A percentile compares a stretch with the other conserved stretches of the same genome.
These are phyloP conservation scores for Aspergillus fijiensis DNA, from an alignment of 2,329 filamentous ascomycete species.

Conservation along the genomic window DNA sequence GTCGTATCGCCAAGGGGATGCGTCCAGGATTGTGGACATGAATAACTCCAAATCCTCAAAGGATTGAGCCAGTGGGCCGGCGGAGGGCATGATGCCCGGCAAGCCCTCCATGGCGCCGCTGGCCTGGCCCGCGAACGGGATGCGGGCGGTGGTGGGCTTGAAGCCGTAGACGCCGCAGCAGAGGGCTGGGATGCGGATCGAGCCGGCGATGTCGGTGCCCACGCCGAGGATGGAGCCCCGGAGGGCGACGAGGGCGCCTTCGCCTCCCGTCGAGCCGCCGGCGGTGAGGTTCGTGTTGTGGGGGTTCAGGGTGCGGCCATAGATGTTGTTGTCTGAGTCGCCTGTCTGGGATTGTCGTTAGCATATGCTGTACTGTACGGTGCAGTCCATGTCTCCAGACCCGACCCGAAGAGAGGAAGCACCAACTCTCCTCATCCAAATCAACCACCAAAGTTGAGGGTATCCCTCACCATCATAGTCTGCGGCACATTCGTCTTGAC, in stretches of 20 bases:
- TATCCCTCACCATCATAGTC: conserved; percentile 25
- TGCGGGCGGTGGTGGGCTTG: conserved; percentile 29
- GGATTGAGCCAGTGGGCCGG: conserved; percentile 15
- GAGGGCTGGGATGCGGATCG: conserved; percentile 34
- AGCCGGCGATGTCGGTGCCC: conserved; percentile 36
- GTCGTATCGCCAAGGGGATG: conserved; percentile 50
- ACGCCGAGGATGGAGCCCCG: conserved; percentile 33
- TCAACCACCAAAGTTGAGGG: neutral
- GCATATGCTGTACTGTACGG: no score
- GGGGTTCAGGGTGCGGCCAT: conserved; percentile 25
- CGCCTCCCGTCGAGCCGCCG: conserved; percentile 29
- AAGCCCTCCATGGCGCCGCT: conserved; percentile 8
- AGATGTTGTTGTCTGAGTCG: conserved; percentile 26
- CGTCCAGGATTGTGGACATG: conserved; percentile 43
- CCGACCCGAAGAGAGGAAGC: no score
- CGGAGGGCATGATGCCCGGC: conserved; percentile 13
- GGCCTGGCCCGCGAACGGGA: conserved; percentile 28
- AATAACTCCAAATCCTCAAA: conserved; percentile 25
- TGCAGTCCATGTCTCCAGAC: no score
- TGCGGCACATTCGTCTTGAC: conserved; percentile 32
- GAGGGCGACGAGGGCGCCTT: conserved; percentile 34
- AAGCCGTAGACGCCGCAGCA: conserved; percentile 35
- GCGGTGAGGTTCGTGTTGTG: conserved; percentile 18
- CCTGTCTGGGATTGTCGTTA: neutral
- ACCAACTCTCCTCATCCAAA: no score